Evolutionary conservation across 495 filamentous ascomycete genomes (phyloP).

Genomic region (Talaromyces ruber): DNA sequence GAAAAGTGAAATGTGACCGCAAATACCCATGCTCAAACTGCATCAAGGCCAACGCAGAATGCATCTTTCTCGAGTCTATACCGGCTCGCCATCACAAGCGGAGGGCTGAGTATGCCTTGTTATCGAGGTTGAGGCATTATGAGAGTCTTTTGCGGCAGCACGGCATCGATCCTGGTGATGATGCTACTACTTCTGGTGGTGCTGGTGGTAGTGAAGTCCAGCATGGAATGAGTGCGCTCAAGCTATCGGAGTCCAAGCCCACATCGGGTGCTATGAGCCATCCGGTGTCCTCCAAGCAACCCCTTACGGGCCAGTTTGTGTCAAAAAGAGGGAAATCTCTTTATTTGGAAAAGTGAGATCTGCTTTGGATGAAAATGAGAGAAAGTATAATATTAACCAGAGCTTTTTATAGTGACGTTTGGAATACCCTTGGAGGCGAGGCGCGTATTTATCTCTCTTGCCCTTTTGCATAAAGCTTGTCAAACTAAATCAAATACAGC

Average conservation of each 20-base stretch:
- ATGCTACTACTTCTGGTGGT: background rate
- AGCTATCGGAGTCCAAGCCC: background rate
- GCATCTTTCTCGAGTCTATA: background rate
- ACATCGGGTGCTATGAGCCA: background rate
- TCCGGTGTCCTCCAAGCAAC: background rate
- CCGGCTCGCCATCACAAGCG: background rate
- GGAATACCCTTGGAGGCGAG: background rate
- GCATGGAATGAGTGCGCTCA: background rate
- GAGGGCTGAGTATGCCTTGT: background rate
- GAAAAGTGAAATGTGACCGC: constrained; percentile 23
- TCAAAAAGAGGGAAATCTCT: background rate
- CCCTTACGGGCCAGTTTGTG: background rate
- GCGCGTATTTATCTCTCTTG: background rate
- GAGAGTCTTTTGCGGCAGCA: background rate
- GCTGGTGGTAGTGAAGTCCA: background rate
- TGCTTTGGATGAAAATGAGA: background rate
- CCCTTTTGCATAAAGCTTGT: background rate
- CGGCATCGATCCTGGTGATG: background rate
- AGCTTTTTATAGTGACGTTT: background rate
- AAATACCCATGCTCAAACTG: constrained; percentile 16
- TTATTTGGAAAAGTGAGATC: constrained; percentile 1
- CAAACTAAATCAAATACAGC: background rate
- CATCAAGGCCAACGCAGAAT: background rate
- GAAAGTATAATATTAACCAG: background rate
- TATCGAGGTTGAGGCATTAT: background rate